Evolutionary conservation across 768 basidiomycete species (phyloP), one percentile per base, ranked within the genome.

Genomic region (Trametopsis cervina): DNA sequence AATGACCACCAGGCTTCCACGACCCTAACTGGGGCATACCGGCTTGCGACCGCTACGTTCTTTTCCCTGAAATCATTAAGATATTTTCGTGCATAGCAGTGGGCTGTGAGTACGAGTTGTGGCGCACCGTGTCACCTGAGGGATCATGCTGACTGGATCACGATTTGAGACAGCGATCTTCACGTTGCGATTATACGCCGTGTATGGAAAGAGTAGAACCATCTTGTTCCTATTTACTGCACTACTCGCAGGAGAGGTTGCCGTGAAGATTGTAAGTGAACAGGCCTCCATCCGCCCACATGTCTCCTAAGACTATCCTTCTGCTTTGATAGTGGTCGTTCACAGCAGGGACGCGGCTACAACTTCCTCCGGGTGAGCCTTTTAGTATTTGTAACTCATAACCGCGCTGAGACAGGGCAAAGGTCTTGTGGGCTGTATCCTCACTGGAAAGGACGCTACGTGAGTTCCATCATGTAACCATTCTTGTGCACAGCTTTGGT

Each of bases 271-370:
- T 22, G 59, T 58, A 26, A 37, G 57, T 50, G 2, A 4, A 1
- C 29, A 15, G 20, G 23, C 17, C 18, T 7, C 25, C 11, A 11
- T 11, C 35, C 17, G 18, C 17, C 23, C n/a, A n/a, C n/a, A n/a
- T n/a, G n/a, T n/a, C n/a, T n/a, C n/a, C n/a, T n/a, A n/a, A n/a
- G n/a, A n/a, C n/a, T n/a, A n/a, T n/a, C n/a, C n/a, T n/a, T n/a
- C n/a, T n/a, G n/a, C n/a, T n/a, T n/a, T n/a, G 17, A 12, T 18
- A 60, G 59, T 60, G 59, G 59, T 54, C 59, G 21, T 60, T 58
- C 50, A 60, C 57, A 10, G 59, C 56, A 33, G 59, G 59, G 12
- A 43, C 42, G 1, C 48, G 49, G 42, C 48, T 60, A 2, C 41
- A 54, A 21, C 57, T 60, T 24, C 59, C 59, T 38, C 59, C 59